Evolutionary conservation across 1,139 yeast species (phyloP).

Genomic region (Geotrichum reessii): DNA sequence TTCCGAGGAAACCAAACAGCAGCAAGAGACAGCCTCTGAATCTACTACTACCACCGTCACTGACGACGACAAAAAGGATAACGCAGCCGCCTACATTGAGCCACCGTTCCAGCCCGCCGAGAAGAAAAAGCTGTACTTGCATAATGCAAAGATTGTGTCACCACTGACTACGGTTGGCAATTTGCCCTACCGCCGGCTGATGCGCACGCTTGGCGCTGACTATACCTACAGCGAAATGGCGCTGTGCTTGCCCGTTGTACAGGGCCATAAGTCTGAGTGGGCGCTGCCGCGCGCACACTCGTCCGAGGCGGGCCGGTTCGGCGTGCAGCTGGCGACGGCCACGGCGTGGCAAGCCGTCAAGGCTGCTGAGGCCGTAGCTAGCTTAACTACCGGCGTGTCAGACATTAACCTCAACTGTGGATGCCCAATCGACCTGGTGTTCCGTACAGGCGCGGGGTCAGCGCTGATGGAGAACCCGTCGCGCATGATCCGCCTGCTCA

Average conservation of each 20-base stretch:
- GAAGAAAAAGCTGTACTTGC: slow-evolving; percentile 65
- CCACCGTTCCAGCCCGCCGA: slow-evolving; percentile 75
- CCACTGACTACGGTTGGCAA: slow-evolving; percentile 98
- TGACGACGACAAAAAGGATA: slow-evolving; percentile 32
- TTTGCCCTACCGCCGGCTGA: slow-evolving; percentile 86
- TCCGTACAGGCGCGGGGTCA: slow-evolving; percentile 91
- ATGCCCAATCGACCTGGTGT: slow-evolving; percentile 91
- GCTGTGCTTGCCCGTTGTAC: slow-evolving; percentile 71
- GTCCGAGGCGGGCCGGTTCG: slow-evolving; percentile 81
- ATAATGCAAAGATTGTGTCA: slow-evolving; percentile 77
- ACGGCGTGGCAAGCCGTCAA: slow-evolving; percentile 93
- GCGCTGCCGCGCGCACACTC: slow-evolving; percentile 88
- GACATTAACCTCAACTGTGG: slow-evolving; percentile 93
- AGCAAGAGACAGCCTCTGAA: slow-evolving; percentile 20
- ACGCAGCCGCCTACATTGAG: slow-evolving; percentile 58
- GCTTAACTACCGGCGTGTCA: slow-evolving; percentile 50
- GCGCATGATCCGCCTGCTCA: slow-evolving; percentile 65
- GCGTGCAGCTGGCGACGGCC: slow-evolving; percentile 86
- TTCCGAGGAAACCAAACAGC: slow-evolving; percentile 18
- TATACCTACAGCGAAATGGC: slow-evolving; percentile 97
- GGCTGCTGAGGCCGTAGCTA: slow-evolving; percentile 74
- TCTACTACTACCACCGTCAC: neutral
- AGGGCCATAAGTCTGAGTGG: slow-evolving; percentile 94
- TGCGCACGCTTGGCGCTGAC: slow-evolving; percentile 89
- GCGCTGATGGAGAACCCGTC: slow-evolving; percentile 90